phyloP scores from a whole-genome alignment of 148 eudicot genomes.

The Pouteria glomerata region DNA sequence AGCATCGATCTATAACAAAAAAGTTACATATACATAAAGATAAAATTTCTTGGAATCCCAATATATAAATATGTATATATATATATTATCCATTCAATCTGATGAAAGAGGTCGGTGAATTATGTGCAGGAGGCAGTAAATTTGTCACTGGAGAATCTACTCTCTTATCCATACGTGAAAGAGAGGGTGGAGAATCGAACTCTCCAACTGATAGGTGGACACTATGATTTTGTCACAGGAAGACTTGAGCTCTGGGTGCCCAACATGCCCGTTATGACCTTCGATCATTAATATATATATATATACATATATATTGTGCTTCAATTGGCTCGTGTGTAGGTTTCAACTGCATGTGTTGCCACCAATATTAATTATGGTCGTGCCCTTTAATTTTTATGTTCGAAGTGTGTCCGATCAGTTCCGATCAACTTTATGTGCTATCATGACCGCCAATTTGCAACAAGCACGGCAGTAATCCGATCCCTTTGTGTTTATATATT shows the following conservation, averaged over 20 bases:
- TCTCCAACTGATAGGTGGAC: constrained; percentile 1
- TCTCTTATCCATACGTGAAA: constrained; percentile 1
- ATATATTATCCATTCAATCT: not conserved
- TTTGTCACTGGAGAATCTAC: constrained; percentile 4
- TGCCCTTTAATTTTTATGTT: not conserved
- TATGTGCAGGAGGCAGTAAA: constrained; percentile 11
- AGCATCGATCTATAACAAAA: no score
- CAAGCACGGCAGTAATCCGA: not conserved
- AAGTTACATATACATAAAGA: no score
- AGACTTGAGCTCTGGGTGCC: not conserved
- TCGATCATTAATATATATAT: no score
- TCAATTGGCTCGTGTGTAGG: no score
- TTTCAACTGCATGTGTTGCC: no score
- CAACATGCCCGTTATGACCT: not conserved
- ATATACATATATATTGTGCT: no score
- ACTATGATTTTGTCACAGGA: not conserved
- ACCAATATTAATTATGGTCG: not conserved
- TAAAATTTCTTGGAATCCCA: no score
- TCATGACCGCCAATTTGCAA: not conserved
- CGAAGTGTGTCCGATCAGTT: not conserved
- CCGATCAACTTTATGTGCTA: not conserved
- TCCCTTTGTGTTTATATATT: not conserved
- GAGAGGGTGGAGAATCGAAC: not conserved
- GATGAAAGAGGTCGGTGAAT: not conserved
- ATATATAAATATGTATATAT: no score